Base-by-base conservation (phyloP, 805 yeast genomes). In the Saccharomycopsis fodiens region DNA sequence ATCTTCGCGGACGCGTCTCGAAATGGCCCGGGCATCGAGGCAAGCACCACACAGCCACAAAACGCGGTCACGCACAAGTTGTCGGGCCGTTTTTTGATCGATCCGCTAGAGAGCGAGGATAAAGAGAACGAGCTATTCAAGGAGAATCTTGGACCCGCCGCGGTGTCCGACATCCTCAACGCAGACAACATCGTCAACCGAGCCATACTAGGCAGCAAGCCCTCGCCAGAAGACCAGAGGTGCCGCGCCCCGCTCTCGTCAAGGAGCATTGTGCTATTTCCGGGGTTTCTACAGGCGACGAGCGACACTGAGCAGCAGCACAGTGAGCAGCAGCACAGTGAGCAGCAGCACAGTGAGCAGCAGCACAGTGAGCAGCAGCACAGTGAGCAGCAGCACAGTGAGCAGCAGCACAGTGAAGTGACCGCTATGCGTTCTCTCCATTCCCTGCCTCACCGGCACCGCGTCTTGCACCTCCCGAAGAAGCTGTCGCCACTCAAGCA, bases 401-500 rank as follows among this genome's bases (percentile, higher is more conserved):
- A 19, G 3, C 17, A n/a, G 4, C 17, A 22, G n/a, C 3, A 13
- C 5, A 35, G 8, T 10, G n/a, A n/a, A n/a, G n/a, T n/a, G n/a
- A n/a, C n/a, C n/a, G n/a, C n/a, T n/a, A n/a, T n/a, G n/a, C n/a
- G n/a, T n/a, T n/a, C n/a, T n/a, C 17, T 16, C 25, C 10, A 21
- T 4, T n/a, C 3, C 13, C 15, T 3, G 16, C 17, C 23, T 12
- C 27, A 10, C 16, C 36, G 31, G 36, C 37, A 35, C 7, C 20
- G 51, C n/a, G 29, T 47, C 3, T 30, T 44, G 10, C 51, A 47
- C 42, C 30, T 47, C n/a, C 51, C 51, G 6, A 44, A 23, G 25
- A 45, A 41, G 36, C 42, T 47, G 4, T 47, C 51, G 4, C 51
- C 51, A 13, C 35, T 47, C 10, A 47, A 47, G 31, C 45, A 19